Evolutionary conservation across 225 moss, liverwort and hornwort genomes (phyloP).

Genomic region (Marchantia polymorpha): DNA sequence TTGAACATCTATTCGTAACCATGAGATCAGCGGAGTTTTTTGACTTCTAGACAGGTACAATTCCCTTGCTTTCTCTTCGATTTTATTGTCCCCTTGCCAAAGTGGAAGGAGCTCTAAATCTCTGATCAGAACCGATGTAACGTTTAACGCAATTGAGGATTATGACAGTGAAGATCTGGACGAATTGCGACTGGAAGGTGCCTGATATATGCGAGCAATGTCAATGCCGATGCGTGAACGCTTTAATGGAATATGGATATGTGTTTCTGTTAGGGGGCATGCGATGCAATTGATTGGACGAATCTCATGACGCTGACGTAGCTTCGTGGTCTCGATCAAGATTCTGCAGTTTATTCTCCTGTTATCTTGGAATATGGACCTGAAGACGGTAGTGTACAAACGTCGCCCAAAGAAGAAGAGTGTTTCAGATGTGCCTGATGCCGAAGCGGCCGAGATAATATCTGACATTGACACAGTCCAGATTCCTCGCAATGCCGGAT

Average conservation of each 20-base stretch:
- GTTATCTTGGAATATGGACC: slow-evolving; percentile 28
- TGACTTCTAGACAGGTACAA: background rate
- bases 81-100: background rate
- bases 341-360: background rate
- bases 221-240: background rate
- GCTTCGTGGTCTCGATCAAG: background rate
- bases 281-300: background rate
- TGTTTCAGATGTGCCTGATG: slow-evolving; percentile 4
- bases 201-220: background rate
- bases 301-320: background rate
- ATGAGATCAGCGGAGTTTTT: background rate
- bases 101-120: background rate
- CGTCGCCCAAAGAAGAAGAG: slow-evolving; percentile 63
- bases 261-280: background rate
- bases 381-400: slow-evolving; percentile 65
- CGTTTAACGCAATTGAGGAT: too few relatives aligned
- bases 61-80: background rate
- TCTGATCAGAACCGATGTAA: background rate
- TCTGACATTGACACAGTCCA: background rate
- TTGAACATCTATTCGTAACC: background rate
- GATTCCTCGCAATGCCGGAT: background rate
- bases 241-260: background rate
- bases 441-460: background rate
- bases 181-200: background rate
- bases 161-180: too few relatives aligned